phyloP scores from a whole-genome alignment of 257 asterid genomes.

The Osmanthus fragrans region DNA sequence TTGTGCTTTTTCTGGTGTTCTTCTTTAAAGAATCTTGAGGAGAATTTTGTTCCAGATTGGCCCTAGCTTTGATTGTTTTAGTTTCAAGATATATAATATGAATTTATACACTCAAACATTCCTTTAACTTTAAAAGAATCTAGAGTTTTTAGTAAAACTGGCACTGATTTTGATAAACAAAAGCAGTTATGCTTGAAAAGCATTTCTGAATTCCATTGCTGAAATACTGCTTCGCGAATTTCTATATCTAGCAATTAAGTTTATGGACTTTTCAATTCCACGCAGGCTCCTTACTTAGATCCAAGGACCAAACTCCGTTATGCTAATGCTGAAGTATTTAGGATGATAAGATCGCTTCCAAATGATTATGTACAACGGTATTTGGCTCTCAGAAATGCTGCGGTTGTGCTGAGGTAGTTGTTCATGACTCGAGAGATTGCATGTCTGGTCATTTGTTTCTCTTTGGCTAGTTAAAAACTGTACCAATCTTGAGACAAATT shows the following conservation, averaged over 20 bases:
- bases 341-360: conserved; percentile 80
- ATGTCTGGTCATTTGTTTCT: not conserved
- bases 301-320: conserved; percentile 94
- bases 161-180: not conserved
- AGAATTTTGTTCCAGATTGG: not conserved
- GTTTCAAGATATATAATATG: too few species aligned
- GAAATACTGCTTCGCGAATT: not conserved
- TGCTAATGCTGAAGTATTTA: conserved; percentile 82
- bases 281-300: conserved; percentile 89
- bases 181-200: too few species aligned
- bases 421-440: not conserved
- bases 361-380: conserved; percentile 88
- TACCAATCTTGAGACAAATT: not conserved
- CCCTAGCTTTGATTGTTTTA: not conserved
- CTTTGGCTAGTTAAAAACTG: not conserved
- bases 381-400: conserved; percentile 91
- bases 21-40: not conserved
- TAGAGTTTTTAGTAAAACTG: not conserved
- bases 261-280: not conserved
- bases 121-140: not conserved
- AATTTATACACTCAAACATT: not conserved
- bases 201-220: not conserved
- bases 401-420: conserved; percentile 70
- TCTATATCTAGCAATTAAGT: not conserved
- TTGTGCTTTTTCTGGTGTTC: not conserved